These are phyloP conservation scores for Pneumocystis carinii DNA, from an alignment of 1,139 yeast genomes.

Conservation along the genomic window DNA sequence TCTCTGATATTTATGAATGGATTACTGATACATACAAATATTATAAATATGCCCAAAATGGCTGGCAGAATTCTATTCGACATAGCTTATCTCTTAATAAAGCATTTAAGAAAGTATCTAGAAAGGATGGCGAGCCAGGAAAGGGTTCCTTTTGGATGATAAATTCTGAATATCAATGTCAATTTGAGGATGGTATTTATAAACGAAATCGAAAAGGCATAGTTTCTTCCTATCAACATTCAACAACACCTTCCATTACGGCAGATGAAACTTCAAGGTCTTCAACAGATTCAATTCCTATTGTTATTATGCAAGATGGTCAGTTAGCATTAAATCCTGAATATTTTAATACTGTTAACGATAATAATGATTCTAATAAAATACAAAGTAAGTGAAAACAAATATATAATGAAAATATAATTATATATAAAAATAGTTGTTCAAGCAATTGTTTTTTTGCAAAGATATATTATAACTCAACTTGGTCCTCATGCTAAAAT, in stretches of 20 bases:
- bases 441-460: conserved; percentile 14
- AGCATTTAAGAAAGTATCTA: conserved; percentile 59
- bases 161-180: conserved; percentile 28
- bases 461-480: conserved; percentile 10
- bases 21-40: conserved; percentile 81
- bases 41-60: conserved; percentile 84
- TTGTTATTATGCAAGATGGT: conserved; percentile 12
- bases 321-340: conserved; percentile 12
- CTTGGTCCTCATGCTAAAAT: conserved; percentile 11
- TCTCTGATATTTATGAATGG: conserved; percentile 73
- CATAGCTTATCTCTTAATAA: conserved; percentile 79
- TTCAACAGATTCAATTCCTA: background rate
- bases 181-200: conserved; percentile 40
- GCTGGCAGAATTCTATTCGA: conserved; percentile 91
- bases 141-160: conserved; percentile 89
- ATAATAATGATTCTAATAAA: background rate
- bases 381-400: conserved; percentile 1
- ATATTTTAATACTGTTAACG: conserved; percentile 8
- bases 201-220: conserved; percentile 30
- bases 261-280: background rate
- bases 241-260: background rate
- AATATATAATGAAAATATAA: background rate
- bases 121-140: conserved; percentile 38
- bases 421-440: conserved; percentile 4
- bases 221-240: background rate